A percentile compares a stretch with the other conserved stretches of the same genome.
phyloP scores from a whole-genome alignment of 1,284 basidiomycete genomes.

The Pascua guehoae region DNA sequence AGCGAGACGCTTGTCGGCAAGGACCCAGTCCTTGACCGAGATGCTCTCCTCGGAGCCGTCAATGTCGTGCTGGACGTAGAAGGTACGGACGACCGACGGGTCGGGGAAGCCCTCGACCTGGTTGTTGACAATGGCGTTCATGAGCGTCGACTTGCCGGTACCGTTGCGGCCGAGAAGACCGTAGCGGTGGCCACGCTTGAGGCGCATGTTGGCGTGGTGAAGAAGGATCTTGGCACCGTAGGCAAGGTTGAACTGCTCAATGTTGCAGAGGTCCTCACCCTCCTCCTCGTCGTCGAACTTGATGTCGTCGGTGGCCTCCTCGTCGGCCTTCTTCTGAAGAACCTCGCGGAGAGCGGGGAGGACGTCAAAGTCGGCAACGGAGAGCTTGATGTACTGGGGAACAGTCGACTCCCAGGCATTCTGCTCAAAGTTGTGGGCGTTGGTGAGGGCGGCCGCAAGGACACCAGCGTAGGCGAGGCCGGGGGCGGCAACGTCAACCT shows the following conservation, averaged over 20 bases:
- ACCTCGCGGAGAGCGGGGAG: conserved; percentile 72
- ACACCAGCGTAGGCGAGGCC: conserved; percentile 68
- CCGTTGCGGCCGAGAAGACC: conserved; percentile 98
- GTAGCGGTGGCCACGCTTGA: conserved; percentile 98
- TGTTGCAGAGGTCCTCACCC: conserved; percentile 95
- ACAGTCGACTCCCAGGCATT: conserved; percentile 77
- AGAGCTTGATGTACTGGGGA: conserved; percentile 70
- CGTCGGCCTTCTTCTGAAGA: conserved; percentile 81
- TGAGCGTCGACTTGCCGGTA: conserved; percentile 96
- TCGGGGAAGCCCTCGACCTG: conserved; percentile 97
- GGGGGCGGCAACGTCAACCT: conserved; percentile 57
- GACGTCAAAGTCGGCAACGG: conserved; percentile 64
- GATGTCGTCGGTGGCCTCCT: conserved; percentile 68
- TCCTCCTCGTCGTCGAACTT: conserved; percentile 88
- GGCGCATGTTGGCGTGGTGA: conserved; percentile 90
- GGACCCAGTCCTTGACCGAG: conserved; percentile 83
- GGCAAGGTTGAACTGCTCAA: conserved; percentile 86
- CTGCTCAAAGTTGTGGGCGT: conserved; percentile 86
- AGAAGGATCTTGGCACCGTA: conserved; percentile 98
- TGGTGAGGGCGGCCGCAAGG: conserved; percentile 80
- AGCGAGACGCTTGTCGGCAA: conserved; percentile 78
- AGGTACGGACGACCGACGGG: conserved; percentile 80
- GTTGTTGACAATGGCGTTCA: conserved; percentile 92
- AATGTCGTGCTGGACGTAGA: conserved; percentile 99
- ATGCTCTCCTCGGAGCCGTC: conserved; percentile 92